Base-by-base conservation (phyloP, 2,329 filamentous ascomycete species). In the Phaeoacremonium minimum region DNA sequence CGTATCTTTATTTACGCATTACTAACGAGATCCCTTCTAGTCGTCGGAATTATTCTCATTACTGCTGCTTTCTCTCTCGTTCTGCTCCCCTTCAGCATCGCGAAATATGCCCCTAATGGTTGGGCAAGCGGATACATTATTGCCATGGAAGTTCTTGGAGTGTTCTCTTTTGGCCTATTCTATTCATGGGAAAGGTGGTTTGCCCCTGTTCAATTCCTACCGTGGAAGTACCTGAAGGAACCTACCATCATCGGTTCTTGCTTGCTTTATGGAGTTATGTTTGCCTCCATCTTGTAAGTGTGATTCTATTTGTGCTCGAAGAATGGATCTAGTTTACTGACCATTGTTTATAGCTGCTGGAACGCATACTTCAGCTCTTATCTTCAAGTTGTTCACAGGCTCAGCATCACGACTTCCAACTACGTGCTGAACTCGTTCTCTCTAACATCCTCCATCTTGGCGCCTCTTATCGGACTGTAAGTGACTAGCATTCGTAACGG, bases 31-130 rank as follows among this genome's bases (percentile, higher is more conserved):
- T n/a, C 8, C 22, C 22, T n/a, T 8, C 13, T 26, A 26, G 45
- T 67, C 12, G 37, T 70, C 18, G 73, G 75, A 5, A 62, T 76
- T 16, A 36, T 77, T 14, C 55, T 79, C 5, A 35, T 77, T 46
- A 60, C 66, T 18, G 57, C 53, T 7, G 73, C 69, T 7, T 64
- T 76, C 30, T 58, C 63, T 7, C 52, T 77, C 17, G 70, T 82
- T 46, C 56, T 81, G 18, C 61, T 82, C 3, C 77, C 78, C 2
- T 71, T 83, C 49, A 77, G 65, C 14, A 57, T 81, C 15, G 65
- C 64, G 12, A 53, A 60, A 14, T 61, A 57, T 35, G 58, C 64
- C 8, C 57, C 61, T 20, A 49, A 64, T 39, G 64, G 63, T 15
- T 73, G 67, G 68, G 53, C 55, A 32, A 64, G 62, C 7, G 50